A percentile compares a stretch with the other conserved stretches of the same genome.
These are phyloP conservation scores for Tephrocybe sp. DNA, from an alignment of 768 basidiomycete genomes.

Conservation along the genomic window DNA sequence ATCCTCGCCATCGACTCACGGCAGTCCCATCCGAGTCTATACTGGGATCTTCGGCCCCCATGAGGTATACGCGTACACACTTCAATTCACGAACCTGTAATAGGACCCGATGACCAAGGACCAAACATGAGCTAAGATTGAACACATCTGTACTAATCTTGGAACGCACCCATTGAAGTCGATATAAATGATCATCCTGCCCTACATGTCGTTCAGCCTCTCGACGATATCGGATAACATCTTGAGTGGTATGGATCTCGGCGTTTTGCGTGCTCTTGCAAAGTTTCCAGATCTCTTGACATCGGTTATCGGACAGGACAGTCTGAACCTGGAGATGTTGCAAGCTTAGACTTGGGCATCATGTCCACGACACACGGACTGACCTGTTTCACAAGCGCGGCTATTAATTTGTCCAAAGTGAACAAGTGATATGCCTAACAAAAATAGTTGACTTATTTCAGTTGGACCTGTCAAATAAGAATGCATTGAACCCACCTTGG, in stretches of 20 bases:
- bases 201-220: conserved; percentile 77
- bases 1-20: conserved; percentile 67
- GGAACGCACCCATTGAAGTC: conserved; percentile 73
- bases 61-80: conserved; percentile 59
- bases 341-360: neutral
- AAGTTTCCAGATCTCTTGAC: conserved; percentile 81
- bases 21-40: conserved; percentile 51
- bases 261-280: conserved; percentile 63
- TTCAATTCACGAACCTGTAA: conserved; percentile 54
- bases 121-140: neutral
- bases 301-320: conserved; percentile 79
- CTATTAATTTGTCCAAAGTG: conserved; percentile 91
- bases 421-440: conserved; percentile 87
- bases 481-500: conserved; percentile 52
- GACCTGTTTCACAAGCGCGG: conserved; percentile 90
- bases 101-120: conserved; percentile 13
- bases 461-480: conserved; percentile 7
- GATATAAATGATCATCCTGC: conserved; percentile 75
- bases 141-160: conserved; percentile 17
- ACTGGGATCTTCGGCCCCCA: conserved; percentile 66
- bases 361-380: conserved; percentile 4
- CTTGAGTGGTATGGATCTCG: conserved; percentile 55
- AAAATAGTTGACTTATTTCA: conserved; percentile 22
- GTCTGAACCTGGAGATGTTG: conserved; percentile 69
- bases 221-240: conserved; percentile 75